Evolutionary conservation across 805 yeast genomes (phyloP).

Genomic region (Starmerella vitae): DNA sequence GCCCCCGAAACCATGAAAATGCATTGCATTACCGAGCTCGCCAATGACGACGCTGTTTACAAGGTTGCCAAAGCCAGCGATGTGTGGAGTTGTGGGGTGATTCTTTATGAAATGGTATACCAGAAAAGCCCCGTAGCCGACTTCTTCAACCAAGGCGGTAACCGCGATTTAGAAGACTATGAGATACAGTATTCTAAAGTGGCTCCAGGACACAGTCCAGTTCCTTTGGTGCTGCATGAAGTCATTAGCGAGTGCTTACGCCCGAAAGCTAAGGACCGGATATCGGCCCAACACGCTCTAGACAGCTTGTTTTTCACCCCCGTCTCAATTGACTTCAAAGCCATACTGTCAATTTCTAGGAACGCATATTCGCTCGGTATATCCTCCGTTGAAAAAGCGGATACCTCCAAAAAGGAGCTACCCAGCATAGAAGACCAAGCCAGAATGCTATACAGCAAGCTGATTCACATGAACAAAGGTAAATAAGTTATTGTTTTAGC

Average conservation of each 20-base stretch:
- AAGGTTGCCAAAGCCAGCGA: slow-evolving; percentile 91
- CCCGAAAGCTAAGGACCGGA: slow-evolving; percentile 55
- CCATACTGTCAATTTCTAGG: slow-evolving; percentile 36
- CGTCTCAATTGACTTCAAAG: slow-evolving; percentile 46
- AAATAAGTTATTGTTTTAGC: no score
- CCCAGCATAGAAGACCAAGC: background rate
- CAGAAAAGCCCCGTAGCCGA: slow-evolving; percentile 57
- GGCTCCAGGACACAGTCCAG: slow-evolving; percentile 48
- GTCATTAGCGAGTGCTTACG: slow-evolving; percentile 58
- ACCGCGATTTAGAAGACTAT: slow-evolving; percentile 38
- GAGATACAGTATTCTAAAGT: slow-evolving; percentile 50
- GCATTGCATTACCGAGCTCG: slow-evolving; percentile 22
- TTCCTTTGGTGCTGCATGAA: slow-evolving; percentile 57
- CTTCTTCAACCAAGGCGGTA: slow-evolving; percentile 35
- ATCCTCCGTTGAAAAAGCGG: no score
- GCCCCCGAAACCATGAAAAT: slow-evolving; percentile 78
- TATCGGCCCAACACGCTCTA: slow-evolving; percentile 50
- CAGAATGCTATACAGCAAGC: background rate
- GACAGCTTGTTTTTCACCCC: slow-evolving; percentile 62
- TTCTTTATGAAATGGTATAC: slow-evolving; percentile 86
- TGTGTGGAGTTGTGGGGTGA: slow-evolving; percentile 97
- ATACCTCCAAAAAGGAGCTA: no score
- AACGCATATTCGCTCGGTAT: slow-evolving; percentile 69
- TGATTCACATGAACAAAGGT: background rate
- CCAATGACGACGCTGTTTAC: slow-evolving; percentile 30